Percentiles rank a stretch among this genome's conserved stretches.
Conservation (phyloP, 108 stramenopile species). For the Cyclotella cryptica region DNA sequence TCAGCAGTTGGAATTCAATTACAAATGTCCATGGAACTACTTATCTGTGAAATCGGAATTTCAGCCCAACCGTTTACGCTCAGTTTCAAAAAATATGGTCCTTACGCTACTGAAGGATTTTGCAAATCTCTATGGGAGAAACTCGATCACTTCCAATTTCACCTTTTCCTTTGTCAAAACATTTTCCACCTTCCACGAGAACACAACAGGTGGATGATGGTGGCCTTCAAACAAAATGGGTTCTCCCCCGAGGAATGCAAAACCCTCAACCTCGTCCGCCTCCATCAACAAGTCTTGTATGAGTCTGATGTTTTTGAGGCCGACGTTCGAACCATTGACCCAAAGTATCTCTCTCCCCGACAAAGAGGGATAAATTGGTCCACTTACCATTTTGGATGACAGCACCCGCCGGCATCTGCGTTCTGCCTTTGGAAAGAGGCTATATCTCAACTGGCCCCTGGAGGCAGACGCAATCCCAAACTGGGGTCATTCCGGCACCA, state of each 20-base stretch:
- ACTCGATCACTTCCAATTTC: too few species aligned
- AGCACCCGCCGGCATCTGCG: not conserved
- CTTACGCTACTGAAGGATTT: slow-evolving; percentile 1
- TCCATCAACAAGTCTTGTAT: slow-evolving; percentile 34
- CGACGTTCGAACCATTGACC: slow-evolving; percentile 4
- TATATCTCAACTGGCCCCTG: not conserved
- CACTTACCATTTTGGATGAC: not conserved
- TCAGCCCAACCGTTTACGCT: not conserved
- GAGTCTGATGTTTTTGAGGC: slow-evolving; percentile 12
- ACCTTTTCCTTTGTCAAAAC: not conserved
- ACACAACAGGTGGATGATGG: slow-evolving; percentile 19
- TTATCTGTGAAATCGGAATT: slow-evolving; percentile 2
- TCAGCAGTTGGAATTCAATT: not conserved
- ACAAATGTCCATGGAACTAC: not conserved
- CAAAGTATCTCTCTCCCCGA: not conserved
- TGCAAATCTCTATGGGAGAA: not conserved
- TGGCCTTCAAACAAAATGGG: not conserved
- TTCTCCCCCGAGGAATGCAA: not conserved
- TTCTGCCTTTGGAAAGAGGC: slow-evolving; percentile 1
- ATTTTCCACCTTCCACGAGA: not conserved
- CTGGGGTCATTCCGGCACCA: not conserved
- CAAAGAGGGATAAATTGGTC: slow-evolving; percentile 6
- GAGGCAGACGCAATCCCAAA: not conserved
- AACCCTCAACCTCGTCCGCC: slow-evolving; percentile 12
- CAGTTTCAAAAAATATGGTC: not conserved